A percentile compares a stretch with the other conserved stretches of the same genome.
phyloP scores from a whole-genome alignment of 805 yeast species.

The Vanderwaltozyma yarrowii region DNA sequence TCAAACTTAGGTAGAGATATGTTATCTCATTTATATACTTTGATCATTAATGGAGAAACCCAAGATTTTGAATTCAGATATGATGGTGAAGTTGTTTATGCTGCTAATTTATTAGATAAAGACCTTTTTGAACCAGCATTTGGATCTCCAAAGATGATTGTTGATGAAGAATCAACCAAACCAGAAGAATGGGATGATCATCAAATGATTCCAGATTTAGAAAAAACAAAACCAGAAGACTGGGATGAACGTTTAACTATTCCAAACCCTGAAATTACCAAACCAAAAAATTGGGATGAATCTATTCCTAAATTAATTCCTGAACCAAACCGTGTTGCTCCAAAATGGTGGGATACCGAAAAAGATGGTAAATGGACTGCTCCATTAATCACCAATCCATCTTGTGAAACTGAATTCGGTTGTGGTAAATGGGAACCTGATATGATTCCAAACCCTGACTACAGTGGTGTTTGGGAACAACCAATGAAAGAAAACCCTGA shows the following conservation, averaged over 20 bases:
- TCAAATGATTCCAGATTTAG: constrained; percentile 57
- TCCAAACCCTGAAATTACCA: constrained; percentile 53
- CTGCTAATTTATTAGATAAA: constrained; percentile 56
- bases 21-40: constrained; percentile 62
- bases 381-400: constrained; percentile 63
- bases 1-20: constrained; percentile 44
- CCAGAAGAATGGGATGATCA: constrained; percentile 82
- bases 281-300: constrained; percentile 79
- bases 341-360: constrained; percentile 81
- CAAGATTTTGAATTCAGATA: constrained; percentile 71
- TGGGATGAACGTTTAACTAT: constrained; percentile 78
- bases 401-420: constrained; percentile 49
- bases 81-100: constrained; percentile 62
- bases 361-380: constrained; percentile 83
- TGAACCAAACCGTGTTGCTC: constrained; percentile 59
- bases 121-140: constrained; percentile 51
- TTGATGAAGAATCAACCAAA: constrained; percentile 45
- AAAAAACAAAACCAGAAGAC: constrained; percentile 62
- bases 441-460: constrained; percentile 53
- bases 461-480: constrained; percentile 69
- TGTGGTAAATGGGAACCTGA: constrained; percentile 81
- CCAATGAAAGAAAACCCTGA: constrained; percentile 64
- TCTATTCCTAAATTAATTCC: constrained; percentile 43
- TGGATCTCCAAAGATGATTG: constrained; percentile 55
- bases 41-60: constrained; percentile 48